Conservation (phyloP, 148 eudicot species). For the Pouteria glomerata region DNA sequence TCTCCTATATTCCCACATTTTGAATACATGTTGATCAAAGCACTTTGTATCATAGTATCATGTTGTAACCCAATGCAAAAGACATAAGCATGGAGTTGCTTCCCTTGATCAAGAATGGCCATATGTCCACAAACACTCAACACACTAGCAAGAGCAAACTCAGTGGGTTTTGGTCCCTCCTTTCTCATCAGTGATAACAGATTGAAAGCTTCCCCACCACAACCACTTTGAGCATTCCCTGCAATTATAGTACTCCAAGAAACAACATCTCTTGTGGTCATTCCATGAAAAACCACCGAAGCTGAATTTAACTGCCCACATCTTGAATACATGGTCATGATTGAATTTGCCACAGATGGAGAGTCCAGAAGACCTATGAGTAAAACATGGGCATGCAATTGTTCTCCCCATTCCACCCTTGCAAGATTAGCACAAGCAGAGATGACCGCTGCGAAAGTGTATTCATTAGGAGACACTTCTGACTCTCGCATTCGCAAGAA, state of each 20-base stretch:
- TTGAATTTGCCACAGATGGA: slow-evolving; percentile 80
- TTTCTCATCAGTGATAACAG: slow-evolving; percentile 60
- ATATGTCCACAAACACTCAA: slow-evolving; percentile 68
- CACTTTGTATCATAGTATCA: slow-evolving; percentile 51
- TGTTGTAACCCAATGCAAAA: slow-evolving; percentile 58
- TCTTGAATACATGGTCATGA: slow-evolving; percentile 72
- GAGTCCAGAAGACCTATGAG: slow-evolving; percentile 38
- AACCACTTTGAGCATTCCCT: slow-evolving; percentile 70
- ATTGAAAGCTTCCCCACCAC: slow-evolving; percentile 67
- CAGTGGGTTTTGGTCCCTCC: slow-evolving; percentile 74
- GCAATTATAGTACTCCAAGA: slow-evolving; percentile 88
- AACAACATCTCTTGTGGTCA: slow-evolving; percentile 58
- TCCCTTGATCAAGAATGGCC: slow-evolving; percentile 88
- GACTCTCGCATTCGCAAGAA: slow-evolving; percentile 56
- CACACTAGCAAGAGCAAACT: slow-evolving; percentile 66
- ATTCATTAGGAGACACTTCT: slow-evolving; percentile 59
- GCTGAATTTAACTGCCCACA: slow-evolving; percentile 51
- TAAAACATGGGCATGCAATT: slow-evolving; percentile 62
- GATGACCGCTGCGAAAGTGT: slow-evolving; percentile 74
- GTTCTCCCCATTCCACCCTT: slow-evolving; percentile 51
- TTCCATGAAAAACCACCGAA: slow-evolving; percentile 39
- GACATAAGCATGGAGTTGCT: slow-evolving; percentile 71
- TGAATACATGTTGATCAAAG: slow-evolving; percentile 77
- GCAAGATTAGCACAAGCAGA: slow-evolving; percentile 56
- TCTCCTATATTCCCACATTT: slow-evolving; percentile 79